phyloP scores from a whole-genome alignment of 2,329 filamentous ascomycete species.

The Nectriaceae sp. region DNA sequence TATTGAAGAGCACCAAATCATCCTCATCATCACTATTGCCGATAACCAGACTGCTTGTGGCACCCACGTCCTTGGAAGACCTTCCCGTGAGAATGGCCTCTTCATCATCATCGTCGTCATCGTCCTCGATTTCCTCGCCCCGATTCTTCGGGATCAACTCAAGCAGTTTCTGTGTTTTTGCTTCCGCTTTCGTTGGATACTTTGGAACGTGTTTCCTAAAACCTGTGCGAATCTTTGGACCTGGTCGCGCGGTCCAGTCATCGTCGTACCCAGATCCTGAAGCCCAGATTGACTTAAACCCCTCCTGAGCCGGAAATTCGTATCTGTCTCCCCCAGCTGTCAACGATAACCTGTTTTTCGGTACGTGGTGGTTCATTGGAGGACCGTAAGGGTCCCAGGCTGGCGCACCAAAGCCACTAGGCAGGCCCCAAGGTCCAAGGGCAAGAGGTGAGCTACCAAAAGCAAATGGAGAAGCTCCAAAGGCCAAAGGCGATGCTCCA shows the following conservation, averaged over 20 bases:
- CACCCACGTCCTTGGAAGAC: not conserved
- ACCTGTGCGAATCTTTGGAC: conserved; percentile 15
- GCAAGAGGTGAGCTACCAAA: conserved; percentile 12
- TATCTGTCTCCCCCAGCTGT: conserved; percentile 29
- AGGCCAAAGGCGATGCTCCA: conserved; percentile 17
- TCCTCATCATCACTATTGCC: conserved; percentile 25
- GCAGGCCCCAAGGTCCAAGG: conserved; percentile 14
- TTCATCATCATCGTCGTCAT: conserved; percentile 22
- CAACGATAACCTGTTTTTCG: conserved; percentile 6
- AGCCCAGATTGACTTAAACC: conserved; percentile 37
- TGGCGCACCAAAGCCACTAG: conserved; percentile 4
- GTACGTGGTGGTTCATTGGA: not conserved
- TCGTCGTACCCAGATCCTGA: conserved; percentile 23
- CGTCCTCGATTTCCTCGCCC: conserved; percentile 4
- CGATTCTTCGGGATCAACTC: conserved; percentile 1
- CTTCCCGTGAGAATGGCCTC: conserved; percentile 21
- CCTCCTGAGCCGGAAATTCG: conserved; percentile 32
- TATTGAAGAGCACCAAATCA: conserved; percentile 20
- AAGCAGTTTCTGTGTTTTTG: not conserved
- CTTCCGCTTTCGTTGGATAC: not conserved
- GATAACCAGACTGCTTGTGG: conserved; percentile 3
- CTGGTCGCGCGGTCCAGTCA: conserved; percentile 1
- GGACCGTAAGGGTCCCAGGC: not conserved
- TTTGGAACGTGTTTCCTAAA: conserved; percentile 18
- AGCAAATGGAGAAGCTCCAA: conserved; percentile 3